phyloP scores from a whole-genome alignment of 441 rosid species.

The Pelargonium exstipulatum region DNA sequence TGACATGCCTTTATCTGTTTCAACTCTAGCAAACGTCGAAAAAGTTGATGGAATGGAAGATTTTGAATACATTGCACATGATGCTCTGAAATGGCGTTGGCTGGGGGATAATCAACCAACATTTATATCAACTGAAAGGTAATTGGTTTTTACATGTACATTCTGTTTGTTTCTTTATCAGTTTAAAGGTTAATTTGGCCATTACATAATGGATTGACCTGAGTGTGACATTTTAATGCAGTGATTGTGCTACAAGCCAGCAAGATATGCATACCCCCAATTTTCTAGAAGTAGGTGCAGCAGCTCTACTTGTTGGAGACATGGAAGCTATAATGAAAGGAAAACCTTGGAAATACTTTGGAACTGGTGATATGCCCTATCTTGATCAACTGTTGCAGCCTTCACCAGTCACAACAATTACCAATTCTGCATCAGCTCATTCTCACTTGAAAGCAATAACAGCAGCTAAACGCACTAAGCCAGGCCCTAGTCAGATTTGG shows the following conservation, averaged over 20 bases:
- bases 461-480: constrained; percentile 77
- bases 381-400: constrained; percentile 95
- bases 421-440: constrained; percentile 67
- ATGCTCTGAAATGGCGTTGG: constrained; percentile 92
- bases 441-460: constrained; percentile 86
- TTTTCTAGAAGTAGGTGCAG: constrained; percentile 92
- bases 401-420: constrained; percentile 65
- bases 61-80: constrained; percentile 62
- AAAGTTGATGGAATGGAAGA: constrained; percentile 56
- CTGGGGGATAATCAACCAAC: constrained; percentile 58
- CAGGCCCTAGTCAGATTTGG: constrained; percentile 83
- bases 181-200: constrained; percentile 8
- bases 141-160: constrained; percentile 22
- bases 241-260: constrained; percentile 55
- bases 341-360: constrained; percentile 88
- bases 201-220: constrained; percentile 13
- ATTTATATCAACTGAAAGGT: constrained; percentile 64
- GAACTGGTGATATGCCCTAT: constrained; percentile 87
- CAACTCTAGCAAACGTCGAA: constrained; percentile 61
- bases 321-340: constrained; percentile 93
- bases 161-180: not conserved
- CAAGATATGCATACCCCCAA: constrained; percentile 66
- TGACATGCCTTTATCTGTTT: constrained; percentile 45
- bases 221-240: constrained; percentile 30
- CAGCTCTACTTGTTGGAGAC: constrained; percentile 92